phyloP scores from a whole-genome alignment of 23 red algal genomes.

The Gracilaria gracilis region DNA sequence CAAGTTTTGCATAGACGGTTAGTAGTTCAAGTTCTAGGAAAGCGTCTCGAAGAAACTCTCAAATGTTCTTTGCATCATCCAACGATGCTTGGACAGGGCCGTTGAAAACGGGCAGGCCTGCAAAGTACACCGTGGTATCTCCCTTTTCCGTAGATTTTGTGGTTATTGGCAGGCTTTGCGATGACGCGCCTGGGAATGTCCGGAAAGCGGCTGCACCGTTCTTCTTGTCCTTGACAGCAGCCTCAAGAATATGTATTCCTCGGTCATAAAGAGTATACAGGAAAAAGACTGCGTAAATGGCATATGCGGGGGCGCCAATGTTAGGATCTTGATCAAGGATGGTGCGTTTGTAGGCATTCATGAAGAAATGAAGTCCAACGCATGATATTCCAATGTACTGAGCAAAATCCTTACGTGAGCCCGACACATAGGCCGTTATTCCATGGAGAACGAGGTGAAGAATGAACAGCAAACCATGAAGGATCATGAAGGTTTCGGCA shows the following conservation, averaged over 20 bases:
- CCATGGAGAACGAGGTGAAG: conserved; percentile 66
- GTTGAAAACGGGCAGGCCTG: conserved; percentile 54
- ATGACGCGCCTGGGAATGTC: conserved; percentile 47
- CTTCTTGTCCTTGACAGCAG: conserved; percentile 53
- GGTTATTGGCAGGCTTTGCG: conserved; percentile 24
- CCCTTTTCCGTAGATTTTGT: not conserved
- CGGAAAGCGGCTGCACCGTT: conserved; percentile 36
- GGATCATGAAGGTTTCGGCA: conserved; percentile 70
- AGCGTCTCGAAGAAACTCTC: not conserved
- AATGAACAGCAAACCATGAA: conserved; percentile 71
- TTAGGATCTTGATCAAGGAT: conserved; percentile 75
- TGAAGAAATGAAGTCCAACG: conserved; percentile 77
- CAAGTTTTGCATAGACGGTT: conserved; percentile 4
- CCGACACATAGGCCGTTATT: conserved; percentile 61
- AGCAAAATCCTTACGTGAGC: conserved; percentile 62
- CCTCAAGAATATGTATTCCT: conserved; percentile 64
- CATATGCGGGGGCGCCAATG: conserved; percentile 73
- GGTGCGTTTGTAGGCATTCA: conserved; percentile 73
- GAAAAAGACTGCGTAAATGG: conserved; percentile 66
- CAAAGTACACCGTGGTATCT: conserved; percentile 60
- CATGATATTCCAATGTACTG: conserved; percentile 75
- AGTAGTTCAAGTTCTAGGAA: conserved; percentile 13
- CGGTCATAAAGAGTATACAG: conserved; percentile 76
- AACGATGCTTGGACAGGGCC: conserved; percentile 45
- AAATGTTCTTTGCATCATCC: conserved; percentile 72